Evolutionary conservation across 306 rosid species (phyloP), one percentile per base, ranked within the genome.

Genomic region (Cucumis sativus): DNA sequence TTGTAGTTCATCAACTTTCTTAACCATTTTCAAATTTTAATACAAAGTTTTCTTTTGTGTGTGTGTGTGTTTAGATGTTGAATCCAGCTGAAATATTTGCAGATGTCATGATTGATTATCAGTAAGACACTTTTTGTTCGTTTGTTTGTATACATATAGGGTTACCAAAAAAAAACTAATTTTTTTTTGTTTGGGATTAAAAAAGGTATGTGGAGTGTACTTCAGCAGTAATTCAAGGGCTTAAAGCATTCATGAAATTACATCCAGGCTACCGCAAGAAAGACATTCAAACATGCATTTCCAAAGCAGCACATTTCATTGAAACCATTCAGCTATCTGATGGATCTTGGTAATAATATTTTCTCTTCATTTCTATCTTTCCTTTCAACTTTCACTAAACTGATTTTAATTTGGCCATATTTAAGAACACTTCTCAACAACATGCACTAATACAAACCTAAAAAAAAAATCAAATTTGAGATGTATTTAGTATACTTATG

Each of bases 81-180:
- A 92, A 88, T 79, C 92, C 97, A 52, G 41, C 80, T 8, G 92
- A 90, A 81, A 75, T 76, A 66, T 92, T 92, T 77, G 89, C 84
- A 81, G 96, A 92, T 81, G 83, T 84, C 56, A 52, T 86, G 17
- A 90, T 92, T 58, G 97, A 92, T 47, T 87, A 90, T 81, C 88
- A 84, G 97, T 92, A 89, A 75, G 95, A 79, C n/a, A 4, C 1
- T 41, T 28, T 28, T 28, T 28, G 2, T 28, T 28, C 1, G 30
- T 28, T 3, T 28, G 30, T 28, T 28, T 28, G 30, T 28, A 28
- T 28, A 28, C 30, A 28, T 28, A 28, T 28, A 28, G 30, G 30
- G 30, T 28, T 28, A 28, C 30, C 1, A 2, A 28, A 28, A 28
- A 28, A 28, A 1, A 28, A 1, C 30, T 28, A 28, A 28, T 28